Base-by-base conservation (phyloP, 2,329 filamentous ascomycete genomes). In the Parafenestella ontariensis region DNA sequence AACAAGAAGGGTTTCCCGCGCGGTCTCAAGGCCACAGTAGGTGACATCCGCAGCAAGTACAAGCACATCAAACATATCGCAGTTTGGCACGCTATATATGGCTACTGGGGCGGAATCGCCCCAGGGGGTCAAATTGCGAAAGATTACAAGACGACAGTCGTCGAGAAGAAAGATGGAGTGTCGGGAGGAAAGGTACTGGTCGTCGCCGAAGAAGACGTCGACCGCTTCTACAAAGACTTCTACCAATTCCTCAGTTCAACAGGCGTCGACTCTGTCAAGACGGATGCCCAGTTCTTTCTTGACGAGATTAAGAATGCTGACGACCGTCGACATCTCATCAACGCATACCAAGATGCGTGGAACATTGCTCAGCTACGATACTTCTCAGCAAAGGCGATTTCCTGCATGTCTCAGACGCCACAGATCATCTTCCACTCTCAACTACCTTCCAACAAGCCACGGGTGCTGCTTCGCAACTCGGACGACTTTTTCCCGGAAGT, bases 361-460 rank as follows among this genome's bases (percentile, higher is more conserved):
- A 87, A 85, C 1, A 84, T 92, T 49, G 86, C 90, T 1, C 87
- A 88, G 8, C 82, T 96, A 8, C 88, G 88, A 10, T 84, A 96
- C 71, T 95, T 99, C 69, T 85, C 86, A 64, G 86, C 84, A 44
- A 89, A 87, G 64, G 86, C 88, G 5, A 96, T 97, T 46, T 94
- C 91, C 3, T 98, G 95, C 86, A 98, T 98, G 93, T 95, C 92
- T 0, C 90, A 95, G 74, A 85, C 89, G 2, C 95, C 95, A 0
- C 89, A 93, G 52, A 88, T 94, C 17, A 81, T 98, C 9, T 97
- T 96, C 77, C 87, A 92, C 71, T 89, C 89, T 1, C 91, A 96
- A 64, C 79, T 96, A 21, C 90, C 90, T 1, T 85, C 82, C n/a
- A 91, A 89, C 70, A 87, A 87, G 45, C 90, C 91, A 0, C 81